Base-by-base conservation (phyloP, 2,329 filamentous ascomycete genomes). In the Corynespora cassiicola region DNA sequence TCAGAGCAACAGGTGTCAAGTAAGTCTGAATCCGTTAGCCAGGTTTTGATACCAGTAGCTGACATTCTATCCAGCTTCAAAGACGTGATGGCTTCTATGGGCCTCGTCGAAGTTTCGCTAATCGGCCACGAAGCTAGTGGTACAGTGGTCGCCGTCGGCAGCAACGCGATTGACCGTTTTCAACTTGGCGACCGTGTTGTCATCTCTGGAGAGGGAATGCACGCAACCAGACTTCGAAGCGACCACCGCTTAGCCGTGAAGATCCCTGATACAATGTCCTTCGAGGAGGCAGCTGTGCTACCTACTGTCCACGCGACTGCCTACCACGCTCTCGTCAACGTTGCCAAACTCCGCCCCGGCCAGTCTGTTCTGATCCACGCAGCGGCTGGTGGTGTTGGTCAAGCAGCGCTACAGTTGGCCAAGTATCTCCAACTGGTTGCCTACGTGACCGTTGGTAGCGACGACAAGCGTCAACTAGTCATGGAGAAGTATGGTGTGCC, bases 141-240 rank as follows among this genome's bases (percentile, higher is more conserved):
- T 21, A 42, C 39, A n/a, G 40, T 50, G 3, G 26, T 33, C n/a
- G 42, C 38, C 11, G 43, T 46, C 18, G 45, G 54, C 56, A 75
- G 83, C 15, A 37, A 42, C 17, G 33, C 94, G 47, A 73, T 78
- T 9, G 87, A 92, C 56, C 72, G 94, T 45, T 62, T 58, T 56
- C 75, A 90, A 31, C 18, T 52, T 1, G 79, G 79, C 4, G 75
- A 82, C 45, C 66, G 79, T 16, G 79, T 71, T 2, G 78, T 78
- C 6, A 61, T 71, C 40, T n/a, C n/a, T n/a, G n/a, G n/a, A n/a
- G n/a, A n/a, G n/a, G n/a, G n/a, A n/a, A n/a, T n/a, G n/a, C n/a
- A n/a, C n/a, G n/a, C n/a, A n/a, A n/a, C n/a, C n/a, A n/a, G n/a
- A n/a, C n/a, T n/a, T n/a, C n/a, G n/a, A n/a, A n/a, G n/a, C n/a